Evolutionary conservation across 306 rosid genomes (phyloP).

Genomic region (Casuarina equisetifolia): DNA sequence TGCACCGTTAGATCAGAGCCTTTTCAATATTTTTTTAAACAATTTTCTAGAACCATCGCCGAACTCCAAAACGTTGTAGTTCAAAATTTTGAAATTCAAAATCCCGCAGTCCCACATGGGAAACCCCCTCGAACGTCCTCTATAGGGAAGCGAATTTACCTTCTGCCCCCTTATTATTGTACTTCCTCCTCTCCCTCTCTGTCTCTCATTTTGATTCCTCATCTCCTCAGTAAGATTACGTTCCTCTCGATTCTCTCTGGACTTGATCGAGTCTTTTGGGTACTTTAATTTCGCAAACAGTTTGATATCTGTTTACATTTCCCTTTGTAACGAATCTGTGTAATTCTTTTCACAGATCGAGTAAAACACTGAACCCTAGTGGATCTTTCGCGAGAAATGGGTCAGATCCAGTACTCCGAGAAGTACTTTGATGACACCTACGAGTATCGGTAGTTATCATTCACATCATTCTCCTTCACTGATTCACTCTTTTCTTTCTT

Average conservation of each 20-base stretch:
- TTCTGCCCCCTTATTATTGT: constrained; percentile 15
- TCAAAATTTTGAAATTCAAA: constrained; percentile 44
- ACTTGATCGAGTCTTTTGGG: too few relatives aligned
- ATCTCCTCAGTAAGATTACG: too few relatives aligned
- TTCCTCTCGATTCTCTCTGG: too few relatives aligned
- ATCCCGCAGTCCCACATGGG: not conserved
- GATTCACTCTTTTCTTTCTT: too few relatives aligned
- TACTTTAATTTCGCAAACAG: not conserved
- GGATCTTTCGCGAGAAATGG: constrained; percentile 39
- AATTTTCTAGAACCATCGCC: too few relatives aligned
- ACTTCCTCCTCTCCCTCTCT: too few relatives aligned
- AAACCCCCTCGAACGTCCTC: too few relatives aligned
- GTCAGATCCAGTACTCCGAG: constrained; percentile 99
- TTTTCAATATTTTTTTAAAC: too few relatives aligned
- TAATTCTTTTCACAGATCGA: not conserved
- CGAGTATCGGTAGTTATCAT: constrained; percentile 64
- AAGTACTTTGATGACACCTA: constrained; percentile 83
- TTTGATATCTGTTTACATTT: not conserved
- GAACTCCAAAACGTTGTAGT: not conserved
- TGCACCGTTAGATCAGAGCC: too few relatives aligned
- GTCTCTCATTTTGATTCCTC: too few relatives aligned
- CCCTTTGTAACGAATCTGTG: too few relatives aligned
- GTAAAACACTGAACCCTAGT: not conserved
- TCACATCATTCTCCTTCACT: too few relatives aligned
- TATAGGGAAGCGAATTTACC: constrained; percentile 24